Evolutionary conservation across 2,329 filamentous ascomycete species (phyloP).

Genomic region (Sporothrix mexicana): DNA sequence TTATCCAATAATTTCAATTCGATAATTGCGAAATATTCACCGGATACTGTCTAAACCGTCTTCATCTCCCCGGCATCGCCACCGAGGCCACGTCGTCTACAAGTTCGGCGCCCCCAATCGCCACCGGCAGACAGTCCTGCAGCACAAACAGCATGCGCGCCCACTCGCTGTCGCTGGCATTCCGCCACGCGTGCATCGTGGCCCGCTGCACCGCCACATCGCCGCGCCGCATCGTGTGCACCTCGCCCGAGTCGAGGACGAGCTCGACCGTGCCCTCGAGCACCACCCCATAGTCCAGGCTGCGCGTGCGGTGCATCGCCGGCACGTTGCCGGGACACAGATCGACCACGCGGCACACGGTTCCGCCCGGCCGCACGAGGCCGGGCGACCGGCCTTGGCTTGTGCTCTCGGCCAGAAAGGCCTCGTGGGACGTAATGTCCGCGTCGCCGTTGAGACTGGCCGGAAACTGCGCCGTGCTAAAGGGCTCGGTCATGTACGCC

Average conservation of each 20-base stretch:
- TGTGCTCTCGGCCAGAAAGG: conserved; percentile 43
- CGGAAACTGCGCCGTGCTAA: conserved; percentile 19
- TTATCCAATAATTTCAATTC: no score
- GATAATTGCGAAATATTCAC: no score
- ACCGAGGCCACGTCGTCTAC: conserved; percentile 13
- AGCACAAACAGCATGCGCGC: conserved; percentile 51
- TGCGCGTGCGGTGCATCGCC: conserved; percentile 50
- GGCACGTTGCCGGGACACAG: conserved; percentile 44
- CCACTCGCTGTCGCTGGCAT: conserved; percentile 52
- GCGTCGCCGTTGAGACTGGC: conserved; percentile 24
- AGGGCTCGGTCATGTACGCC: conserved; percentile 16
- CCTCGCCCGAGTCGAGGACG: conserved; percentile 49
- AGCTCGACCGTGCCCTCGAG: conserved; percentile 50
- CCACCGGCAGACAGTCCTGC: conserved; percentile 30
- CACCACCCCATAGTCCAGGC: conserved; percentile 50
- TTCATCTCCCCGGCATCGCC: conserved; percentile 19
- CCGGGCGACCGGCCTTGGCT: background rate
- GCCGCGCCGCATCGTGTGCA: conserved; percentile 48
- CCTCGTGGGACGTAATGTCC: conserved; percentile 31
- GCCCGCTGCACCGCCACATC: conserved; percentile 55
- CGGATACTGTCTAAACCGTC: no score
- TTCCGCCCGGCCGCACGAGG: conserved; percentile 29
- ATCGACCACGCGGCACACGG: conserved; percentile 38
- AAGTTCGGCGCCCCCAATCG: conserved; percentile 31
- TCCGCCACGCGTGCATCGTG: conserved; percentile 52